Evolutionary conservation across 1,139 yeast genomes (phyloP).

Genomic region (Blastobotrys aristatus): DNA sequence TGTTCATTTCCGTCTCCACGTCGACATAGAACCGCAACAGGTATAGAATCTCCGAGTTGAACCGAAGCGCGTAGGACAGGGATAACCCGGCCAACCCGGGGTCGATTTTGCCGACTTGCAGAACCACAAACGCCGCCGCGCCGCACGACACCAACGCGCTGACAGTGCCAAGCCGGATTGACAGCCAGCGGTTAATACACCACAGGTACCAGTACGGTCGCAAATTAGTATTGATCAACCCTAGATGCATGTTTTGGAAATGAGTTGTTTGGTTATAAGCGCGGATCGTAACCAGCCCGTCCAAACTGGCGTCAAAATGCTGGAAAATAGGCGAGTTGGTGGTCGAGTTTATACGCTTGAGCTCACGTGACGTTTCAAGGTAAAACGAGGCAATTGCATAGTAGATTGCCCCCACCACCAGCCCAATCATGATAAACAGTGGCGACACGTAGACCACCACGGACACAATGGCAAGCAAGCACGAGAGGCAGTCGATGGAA

Average conservation of each 20-base stretch:
- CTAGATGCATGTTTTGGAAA: conserved; percentile 69
- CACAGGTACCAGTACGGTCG: conserved; percentile 91
- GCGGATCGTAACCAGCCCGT: conserved; percentile 72
- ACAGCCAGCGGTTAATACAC: conserved; percentile 94
- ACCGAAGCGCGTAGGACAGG: conserved; percentile 83
- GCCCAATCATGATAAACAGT: conserved; percentile 58
- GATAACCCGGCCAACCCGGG: conserved; percentile 94
- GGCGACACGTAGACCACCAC: conserved; percentile 2
- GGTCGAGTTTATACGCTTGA: conserved; percentile 70
- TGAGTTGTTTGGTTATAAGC: conserved; percentile 76
- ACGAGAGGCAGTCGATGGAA: conserved; percentile 14
- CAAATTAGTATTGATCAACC: conserved; percentile 67
- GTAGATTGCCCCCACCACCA: conserved; percentile 76
- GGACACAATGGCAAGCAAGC: not conserved
- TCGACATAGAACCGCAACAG: conserved; percentile 69
- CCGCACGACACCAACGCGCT: conserved; percentile 84
- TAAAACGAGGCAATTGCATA: conserved; percentile 79
- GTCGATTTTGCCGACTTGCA: conserved; percentile 67
- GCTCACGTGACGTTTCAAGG: conserved; percentile 71
- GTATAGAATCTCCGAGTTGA: conserved; percentile 93
- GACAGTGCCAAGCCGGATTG: conserved; percentile 82
- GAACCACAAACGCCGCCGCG: conserved; percentile 75
- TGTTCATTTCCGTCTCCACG: conserved; percentile 72
- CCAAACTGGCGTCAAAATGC: conserved; percentile 69
- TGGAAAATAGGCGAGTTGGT: conserved; percentile 73